These are phyloP conservation scores for Zhuliangozyma blackwelliae DNA, from an alignment of 1,139 yeast species.

Conservation along the genomic window DNA sequence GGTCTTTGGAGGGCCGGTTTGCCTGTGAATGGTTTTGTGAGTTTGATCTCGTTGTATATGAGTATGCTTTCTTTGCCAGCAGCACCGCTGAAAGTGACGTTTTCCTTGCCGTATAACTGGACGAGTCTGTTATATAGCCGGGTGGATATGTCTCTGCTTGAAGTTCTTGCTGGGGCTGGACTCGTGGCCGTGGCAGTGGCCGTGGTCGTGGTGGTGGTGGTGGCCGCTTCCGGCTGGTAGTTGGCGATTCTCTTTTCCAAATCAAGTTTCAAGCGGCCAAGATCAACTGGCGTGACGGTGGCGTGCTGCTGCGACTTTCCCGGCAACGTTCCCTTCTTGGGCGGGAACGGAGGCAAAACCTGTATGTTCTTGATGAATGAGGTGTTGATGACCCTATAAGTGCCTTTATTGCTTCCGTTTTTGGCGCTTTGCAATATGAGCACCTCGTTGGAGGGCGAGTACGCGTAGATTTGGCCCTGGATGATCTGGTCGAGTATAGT, in stretches of 20 bases:
- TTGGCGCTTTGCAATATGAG: constrained; percentile 15
- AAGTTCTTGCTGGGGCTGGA: background rate
- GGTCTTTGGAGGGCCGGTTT: constrained; percentile 18
- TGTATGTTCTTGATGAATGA: constrained; percentile 54
- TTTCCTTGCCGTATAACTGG: constrained; percentile 18
- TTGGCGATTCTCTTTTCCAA: constrained; percentile 13
- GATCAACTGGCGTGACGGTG: constrained; percentile 8
- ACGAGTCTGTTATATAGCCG: constrained; percentile 17
- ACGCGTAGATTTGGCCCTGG: constrained; percentile 61
- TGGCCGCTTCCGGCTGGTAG: constrained; percentile 7
- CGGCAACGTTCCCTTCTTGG: constrained; percentile 11
- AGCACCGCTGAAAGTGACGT: constrained; percentile 22
- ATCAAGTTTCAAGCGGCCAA: constrained; percentile 16
- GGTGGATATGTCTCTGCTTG: background rate
- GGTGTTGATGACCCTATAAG: constrained; percentile 52
- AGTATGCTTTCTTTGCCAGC: constrained; percentile 15
- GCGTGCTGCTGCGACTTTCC: constrained; percentile 2
- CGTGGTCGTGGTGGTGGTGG: background rate
- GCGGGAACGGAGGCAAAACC: constrained; percentile 28
- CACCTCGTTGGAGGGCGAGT: constrained; percentile 30
- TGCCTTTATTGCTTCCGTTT: constrained; percentile 7
- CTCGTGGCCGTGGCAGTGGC: constrained; percentile 1
- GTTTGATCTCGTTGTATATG: constrained; percentile 21
- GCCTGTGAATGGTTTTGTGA: constrained; percentile 28
- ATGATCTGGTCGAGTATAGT: constrained; percentile 56